Evolutionary conservation across 139 green algal genomes (phyloP).

Genomic region (Pleodorina starrii): DNA sequence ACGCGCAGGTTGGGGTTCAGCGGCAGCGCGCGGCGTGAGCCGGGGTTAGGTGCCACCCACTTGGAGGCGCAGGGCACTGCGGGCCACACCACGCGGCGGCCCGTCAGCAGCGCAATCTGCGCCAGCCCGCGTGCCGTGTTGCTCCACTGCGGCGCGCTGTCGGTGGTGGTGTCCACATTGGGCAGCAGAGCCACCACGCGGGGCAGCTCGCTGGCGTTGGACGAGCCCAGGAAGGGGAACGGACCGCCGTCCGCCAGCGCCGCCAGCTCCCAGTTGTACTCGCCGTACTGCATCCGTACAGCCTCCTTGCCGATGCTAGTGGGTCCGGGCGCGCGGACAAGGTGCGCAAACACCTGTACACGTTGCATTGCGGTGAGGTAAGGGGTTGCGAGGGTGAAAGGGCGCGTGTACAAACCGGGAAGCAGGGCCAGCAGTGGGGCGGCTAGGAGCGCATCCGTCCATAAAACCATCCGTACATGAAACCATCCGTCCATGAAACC

Average conservation of each 20-base stretch:
- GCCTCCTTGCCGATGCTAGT: constrained; percentile 44
- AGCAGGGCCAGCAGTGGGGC: too few relatives aligned
- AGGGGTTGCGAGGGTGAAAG: too few relatives aligned
- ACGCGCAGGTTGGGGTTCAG: constrained; percentile 26
- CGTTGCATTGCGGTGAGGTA: too few relatives aligned
- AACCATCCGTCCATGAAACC: too few relatives aligned
- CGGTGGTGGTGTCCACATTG: background rate
- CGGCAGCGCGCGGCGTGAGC: constrained; percentile 17
- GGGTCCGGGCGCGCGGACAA: constrained; percentile 40
- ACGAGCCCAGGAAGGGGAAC: constrained; percentile 27
- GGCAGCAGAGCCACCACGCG: constrained; percentile 25
- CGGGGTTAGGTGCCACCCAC: constrained; percentile 35
- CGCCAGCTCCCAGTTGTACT: constrained; percentile 46
- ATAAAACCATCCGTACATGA: too few relatives aligned
- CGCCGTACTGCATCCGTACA: constrained; percentile 45
- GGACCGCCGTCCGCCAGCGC: background rate
- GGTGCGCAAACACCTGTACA: constrained; percentile 45
- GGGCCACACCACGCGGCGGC: constrained; percentile 36
- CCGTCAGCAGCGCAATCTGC: constrained; percentile 37
- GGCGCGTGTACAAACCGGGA: too few relatives aligned
- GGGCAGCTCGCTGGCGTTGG: background rate
- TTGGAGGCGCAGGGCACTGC: background rate
- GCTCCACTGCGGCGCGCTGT: background rate
- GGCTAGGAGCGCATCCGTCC: too few relatives aligned
- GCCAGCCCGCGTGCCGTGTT: constrained; percentile 31